phyloP scores from a whole-genome alignment of 148 eudicot genomes.

The Amaranthus palmeri region DNA sequence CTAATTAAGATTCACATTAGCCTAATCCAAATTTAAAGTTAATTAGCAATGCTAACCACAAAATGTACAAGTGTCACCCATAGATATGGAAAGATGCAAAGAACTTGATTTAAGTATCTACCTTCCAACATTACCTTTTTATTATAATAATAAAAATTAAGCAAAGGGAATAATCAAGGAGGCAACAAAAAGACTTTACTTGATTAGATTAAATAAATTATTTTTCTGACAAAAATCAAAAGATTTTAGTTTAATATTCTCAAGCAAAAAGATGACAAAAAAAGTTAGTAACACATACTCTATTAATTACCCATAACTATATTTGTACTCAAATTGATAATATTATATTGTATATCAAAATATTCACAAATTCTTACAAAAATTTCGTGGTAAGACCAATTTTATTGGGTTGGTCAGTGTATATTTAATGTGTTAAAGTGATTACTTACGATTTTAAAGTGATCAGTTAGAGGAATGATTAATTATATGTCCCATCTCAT shows the following conservation, averaged over 20 bases:
- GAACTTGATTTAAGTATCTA: slow-evolving; percentile 22
- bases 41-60: neutral
- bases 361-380: too few species aligned
- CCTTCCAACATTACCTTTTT: neutral
- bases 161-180: slow-evolving; percentile 13
- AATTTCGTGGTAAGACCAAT: too few species aligned
- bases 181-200: slow-evolving; percentile 16
- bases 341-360: too few species aligned
- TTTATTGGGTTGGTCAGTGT: too few species aligned
- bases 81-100: slow-evolving; percentile 24
- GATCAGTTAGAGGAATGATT: too few species aligned
- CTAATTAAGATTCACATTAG: neutral
- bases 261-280: slow-evolving; percentile 16
- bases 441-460: too few species aligned
- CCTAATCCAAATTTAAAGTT: neutral
- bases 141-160: neutral
- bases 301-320: too few species aligned
- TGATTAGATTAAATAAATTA: slow-evolving; percentile 1
- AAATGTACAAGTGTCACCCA: slow-evolving; percentile 16
- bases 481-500: too few species aligned
- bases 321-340: too few species aligned
- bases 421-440: too few species aligned
- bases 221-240: neutral
- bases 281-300: slow-evolving; percentile 13
- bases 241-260: neutral